A percentile compares a stretch with the other conserved stretches of the same genome.
Evolutionary conservation across 352 stramenopile genomes (phyloP).

Genomic region (Phytophthora pseudosyringae): DNA sequence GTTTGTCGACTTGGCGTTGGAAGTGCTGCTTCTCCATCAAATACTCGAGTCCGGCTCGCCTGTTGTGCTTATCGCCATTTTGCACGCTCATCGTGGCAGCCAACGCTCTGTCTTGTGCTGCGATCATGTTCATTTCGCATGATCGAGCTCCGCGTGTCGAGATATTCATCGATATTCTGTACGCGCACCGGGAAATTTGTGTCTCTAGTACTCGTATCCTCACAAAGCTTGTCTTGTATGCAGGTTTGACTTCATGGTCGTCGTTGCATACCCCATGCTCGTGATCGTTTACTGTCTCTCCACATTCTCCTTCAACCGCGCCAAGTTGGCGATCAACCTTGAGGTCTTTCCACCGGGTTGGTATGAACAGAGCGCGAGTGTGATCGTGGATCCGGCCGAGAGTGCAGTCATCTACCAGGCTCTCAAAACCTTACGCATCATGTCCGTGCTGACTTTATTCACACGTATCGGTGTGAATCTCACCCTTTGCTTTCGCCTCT

Average conservation of each 20-base stretch:
- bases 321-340: constrained; percentile 25
- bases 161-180: constrained; percentile 41
- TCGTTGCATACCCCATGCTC: constrained; percentile 27
- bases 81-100: constrained; percentile 21
- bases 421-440: constrained; percentile 41
- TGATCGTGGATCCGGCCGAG: constrained; percentile 21
- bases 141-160: constrained; percentile 19
- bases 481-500: constrained; percentile 29
- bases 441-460: constrained; percentile 33
- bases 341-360: constrained; percentile 15
- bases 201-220: not conserved
- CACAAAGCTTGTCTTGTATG: not conserved
- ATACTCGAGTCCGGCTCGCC: constrained; percentile 26
- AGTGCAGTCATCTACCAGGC: constrained; percentile 25
- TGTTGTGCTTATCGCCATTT: constrained; percentile 8
- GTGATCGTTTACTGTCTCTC: constrained; percentile 27
- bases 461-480: constrained; percentile 36
- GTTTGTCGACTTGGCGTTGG: constrained; percentile 23
- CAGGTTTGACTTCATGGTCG: constrained; percentile 37
- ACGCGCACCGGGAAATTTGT: not conserved
- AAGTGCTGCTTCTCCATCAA: constrained; percentile 21
- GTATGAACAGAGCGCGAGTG: constrained; percentile 25
- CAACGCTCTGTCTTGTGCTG: constrained; percentile 20
- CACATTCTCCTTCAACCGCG: constrained; percentile 31
- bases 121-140: constrained; percentile 20